Conservation (phyloP, 305 asterid genomes). For the Fraxinus latifolia region DNA sequence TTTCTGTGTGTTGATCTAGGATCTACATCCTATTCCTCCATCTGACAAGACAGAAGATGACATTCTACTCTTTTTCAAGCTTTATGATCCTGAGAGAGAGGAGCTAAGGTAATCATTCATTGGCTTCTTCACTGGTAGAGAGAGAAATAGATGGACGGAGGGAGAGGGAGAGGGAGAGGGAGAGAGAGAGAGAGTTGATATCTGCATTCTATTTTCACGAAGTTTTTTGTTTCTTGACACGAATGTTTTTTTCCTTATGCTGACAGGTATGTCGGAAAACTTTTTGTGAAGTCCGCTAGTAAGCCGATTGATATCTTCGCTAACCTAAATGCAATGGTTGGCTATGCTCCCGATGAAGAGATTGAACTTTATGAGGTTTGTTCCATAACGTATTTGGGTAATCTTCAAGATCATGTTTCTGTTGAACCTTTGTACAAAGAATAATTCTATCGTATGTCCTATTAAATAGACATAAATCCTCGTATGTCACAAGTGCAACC, state of each 20-base stretch:
- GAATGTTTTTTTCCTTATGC: not conserved
- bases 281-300: conserved; percentile 45
- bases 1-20: conserved; percentile 14
- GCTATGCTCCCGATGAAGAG: conserved; percentile 53
- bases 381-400: conserved; percentile 15
- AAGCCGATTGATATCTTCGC: conserved; percentile 51
- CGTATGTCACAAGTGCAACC: not conserved
- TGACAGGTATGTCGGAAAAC: conserved; percentile 52
- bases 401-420: conserved; percentile 7
- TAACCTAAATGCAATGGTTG: conserved; percentile 56
- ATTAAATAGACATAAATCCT: not conserved
- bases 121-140: not conserved
- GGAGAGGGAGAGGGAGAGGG: not conserved
- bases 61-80: conserved; percentile 32
- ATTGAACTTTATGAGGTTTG: conserved; percentile 64
- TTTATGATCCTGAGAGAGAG: conserved; percentile 31
- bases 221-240: not conserved
- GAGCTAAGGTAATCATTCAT: conserved; percentile 26
- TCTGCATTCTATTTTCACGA: not conserved
- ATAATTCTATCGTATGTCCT: not conserved
- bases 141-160: not conserved
- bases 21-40: conserved; percentile 20
- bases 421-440: not conserved
- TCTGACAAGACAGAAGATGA: conserved; percentile 29
- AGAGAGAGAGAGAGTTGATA: not conserved